Conservation (phyloP, 1,284 basidiomycete species). For the Crepidotus sp. region DNA sequence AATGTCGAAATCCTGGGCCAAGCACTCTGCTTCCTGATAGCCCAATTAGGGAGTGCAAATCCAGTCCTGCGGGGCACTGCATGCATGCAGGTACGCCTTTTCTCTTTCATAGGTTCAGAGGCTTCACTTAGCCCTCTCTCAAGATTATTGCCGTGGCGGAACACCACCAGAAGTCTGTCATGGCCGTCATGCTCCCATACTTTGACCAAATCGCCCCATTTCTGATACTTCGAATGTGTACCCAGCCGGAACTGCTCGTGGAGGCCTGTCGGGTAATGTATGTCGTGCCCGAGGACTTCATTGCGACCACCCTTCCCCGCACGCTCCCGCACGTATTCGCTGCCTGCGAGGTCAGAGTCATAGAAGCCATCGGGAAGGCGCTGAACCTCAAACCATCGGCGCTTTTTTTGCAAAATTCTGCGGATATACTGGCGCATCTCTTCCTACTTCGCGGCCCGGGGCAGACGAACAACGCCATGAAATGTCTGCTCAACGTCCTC, state of each 20-base stretch:
- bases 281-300: constrained; percentile 50
- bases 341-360: constrained; percentile 44
- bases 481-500: constrained; percentile 53
- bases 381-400: constrained; percentile 38
- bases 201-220: constrained; percentile 62
- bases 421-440: constrained; percentile 63
- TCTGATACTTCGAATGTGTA: constrained; percentile 50
- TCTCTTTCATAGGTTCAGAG: background rate
- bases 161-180: constrained; percentile 55
- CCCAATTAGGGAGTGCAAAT: constrained; percentile 59
- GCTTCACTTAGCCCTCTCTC: constrained; percentile 6
- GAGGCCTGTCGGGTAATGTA: constrained; percentile 61
- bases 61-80: constrained; percentile 63
- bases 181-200: constrained; percentile 63
- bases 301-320: constrained; percentile 55
- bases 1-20: constrained; percentile 48
- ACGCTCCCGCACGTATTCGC: constrained; percentile 70
- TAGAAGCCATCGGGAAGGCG: constrained; percentile 37
- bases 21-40: constrained; percentile 57
- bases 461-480: constrained; percentile 47
- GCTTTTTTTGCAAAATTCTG: constrained; percentile 54
- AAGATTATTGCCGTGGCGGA: constrained; percentile 57
- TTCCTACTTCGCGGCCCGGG: constrained; percentile 52
- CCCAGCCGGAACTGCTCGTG: constrained; percentile 47
- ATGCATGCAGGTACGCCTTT: constrained; percentile 49